phyloP scores from a whole-genome alignment of 257 asterid species.

The Lantana camara region DNA sequence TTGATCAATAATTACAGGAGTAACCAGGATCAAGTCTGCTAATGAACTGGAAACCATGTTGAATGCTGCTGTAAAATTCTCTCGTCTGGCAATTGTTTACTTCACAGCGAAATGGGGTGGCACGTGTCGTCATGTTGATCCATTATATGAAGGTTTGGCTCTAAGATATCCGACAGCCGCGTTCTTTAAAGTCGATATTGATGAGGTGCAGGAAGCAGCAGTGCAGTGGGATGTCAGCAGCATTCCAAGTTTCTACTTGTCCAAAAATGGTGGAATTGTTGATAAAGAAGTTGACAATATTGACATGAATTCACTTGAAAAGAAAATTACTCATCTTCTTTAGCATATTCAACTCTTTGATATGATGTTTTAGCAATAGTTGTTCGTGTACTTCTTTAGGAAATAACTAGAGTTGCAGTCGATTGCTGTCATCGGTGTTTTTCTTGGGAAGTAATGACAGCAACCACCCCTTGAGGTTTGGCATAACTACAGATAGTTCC shows the following conservation, averaged over 20 bases:
- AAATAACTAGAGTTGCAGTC: no score
- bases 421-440: no score
- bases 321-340: conserved; percentile 42
- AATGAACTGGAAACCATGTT: conserved; percentile 38
- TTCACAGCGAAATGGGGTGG: conserved; percentile 70
- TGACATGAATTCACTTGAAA: conserved; percentile 46
- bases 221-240: conserved; percentile 39
- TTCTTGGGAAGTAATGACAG: no score
- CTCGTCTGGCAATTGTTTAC: conserved; percentile 52
- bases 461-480: no score
- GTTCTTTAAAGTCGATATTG: conserved; percentile 55
- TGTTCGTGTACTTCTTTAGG: no score
- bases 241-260: conserved; percentile 52
- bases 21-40: conserved; percentile 38
- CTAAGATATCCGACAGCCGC: conserved; percentile 41
- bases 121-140: conserved; percentile 51
- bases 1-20: conserved; percentile 38
- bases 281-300: conserved; percentile 44
- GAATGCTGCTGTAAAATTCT: conserved; percentile 44
- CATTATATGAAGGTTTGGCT: conserved; percentile 41
- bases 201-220: conserved; percentile 51
- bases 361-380: neutral
- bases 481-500: no score
- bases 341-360: neutral
- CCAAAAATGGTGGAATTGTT: conserved; percentile 42